Percentiles rank a stretch among this genome's conserved stretches.
These are phyloP conservation scores for Tuber borchii DNA, from an alignment of 495 filamentous ascomycete genomes.

Conservation along the genomic window DNA sequence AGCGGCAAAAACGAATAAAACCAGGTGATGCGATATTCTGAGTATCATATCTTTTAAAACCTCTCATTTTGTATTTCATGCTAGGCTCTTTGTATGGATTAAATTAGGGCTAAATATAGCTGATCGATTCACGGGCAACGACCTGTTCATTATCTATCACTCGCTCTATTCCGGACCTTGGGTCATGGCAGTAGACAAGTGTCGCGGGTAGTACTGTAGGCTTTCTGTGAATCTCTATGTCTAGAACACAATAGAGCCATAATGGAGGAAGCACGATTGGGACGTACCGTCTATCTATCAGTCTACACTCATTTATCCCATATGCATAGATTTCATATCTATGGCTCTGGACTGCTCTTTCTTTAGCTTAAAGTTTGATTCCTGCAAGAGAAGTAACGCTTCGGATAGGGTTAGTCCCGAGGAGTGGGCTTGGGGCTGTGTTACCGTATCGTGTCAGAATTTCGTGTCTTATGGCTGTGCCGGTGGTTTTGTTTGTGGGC, in stretches of 20 bases:
- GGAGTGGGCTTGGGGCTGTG: not conserved
- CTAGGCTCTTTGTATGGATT: not conserved
- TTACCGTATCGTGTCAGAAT: not conserved
- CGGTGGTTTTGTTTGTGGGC: not conserved
- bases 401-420: not conserved
- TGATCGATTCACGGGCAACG: not conserved
- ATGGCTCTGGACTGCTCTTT: too few species aligned
- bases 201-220: not conserved
- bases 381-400: too few species aligned
- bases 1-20: too few species aligned
- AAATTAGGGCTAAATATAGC: not conserved
- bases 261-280: not conserved
- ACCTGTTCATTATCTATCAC: not conserved
- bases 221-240: not conserved
- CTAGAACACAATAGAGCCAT: not conserved
- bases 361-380: too few species aligned
- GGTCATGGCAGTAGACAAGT: not conserved
- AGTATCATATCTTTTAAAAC: not conserved
- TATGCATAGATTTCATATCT: too few species aligned
- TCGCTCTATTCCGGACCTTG: not conserved
- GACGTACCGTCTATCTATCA: not conserved
- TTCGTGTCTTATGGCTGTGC: not conserved
- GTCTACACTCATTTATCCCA: too few species aligned
- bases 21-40: too few species aligned
- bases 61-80: not conserved